phyloP scores from a whole-genome alignment of 2,329 filamentous ascomycete species.

The Colletotrichum incanum region DNA sequence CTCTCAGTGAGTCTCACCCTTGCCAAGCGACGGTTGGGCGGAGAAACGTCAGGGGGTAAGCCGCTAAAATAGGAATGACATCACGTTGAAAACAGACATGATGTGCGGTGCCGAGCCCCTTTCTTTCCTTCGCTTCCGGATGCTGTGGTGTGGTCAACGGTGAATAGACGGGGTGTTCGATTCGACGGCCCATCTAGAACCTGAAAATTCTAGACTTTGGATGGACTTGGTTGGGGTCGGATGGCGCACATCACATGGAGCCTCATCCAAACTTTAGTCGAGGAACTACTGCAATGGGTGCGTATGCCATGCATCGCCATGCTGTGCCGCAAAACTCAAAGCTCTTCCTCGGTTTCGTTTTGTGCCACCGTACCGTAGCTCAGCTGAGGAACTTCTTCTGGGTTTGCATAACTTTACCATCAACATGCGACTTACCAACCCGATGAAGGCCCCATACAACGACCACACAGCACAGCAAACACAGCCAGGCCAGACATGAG shows the following conservation, averaged over 20 bases:
- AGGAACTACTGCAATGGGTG: not conserved
- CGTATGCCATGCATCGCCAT: not conserved
- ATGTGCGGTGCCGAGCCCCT: constrained; percentile 14
- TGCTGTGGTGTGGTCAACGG: not conserved
- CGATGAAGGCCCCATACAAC: not conserved
- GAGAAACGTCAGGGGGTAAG: constrained; percentile 21
- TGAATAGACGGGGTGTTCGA: constrained; percentile 19
- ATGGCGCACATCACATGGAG: not conserved
- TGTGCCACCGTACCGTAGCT: not conserved
- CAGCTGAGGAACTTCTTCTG: not conserved
- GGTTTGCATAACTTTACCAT: not conserved
- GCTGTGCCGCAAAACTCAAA: no score
- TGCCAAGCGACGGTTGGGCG: constrained; percentile 17
- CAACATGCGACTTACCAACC: constrained; percentile 25
- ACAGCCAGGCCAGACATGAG: not conserved
- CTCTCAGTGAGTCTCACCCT: constrained; percentile 2
- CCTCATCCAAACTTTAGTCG: constrained; percentile 1
- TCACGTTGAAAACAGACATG: constrained; percentile 10
- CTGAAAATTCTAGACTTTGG: constrained; percentile 4
- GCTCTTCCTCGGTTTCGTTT: not conserved
- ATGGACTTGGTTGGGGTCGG: constrained; percentile 2
- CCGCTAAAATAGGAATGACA: constrained; percentile 32
- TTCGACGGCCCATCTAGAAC: constrained; percentile 26
- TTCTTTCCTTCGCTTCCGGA: constrained; percentile 3
- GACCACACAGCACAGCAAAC: not conserved